Conservation (phyloP, 129 eudicot genomes). For the Flaveria robusta region DNA sequence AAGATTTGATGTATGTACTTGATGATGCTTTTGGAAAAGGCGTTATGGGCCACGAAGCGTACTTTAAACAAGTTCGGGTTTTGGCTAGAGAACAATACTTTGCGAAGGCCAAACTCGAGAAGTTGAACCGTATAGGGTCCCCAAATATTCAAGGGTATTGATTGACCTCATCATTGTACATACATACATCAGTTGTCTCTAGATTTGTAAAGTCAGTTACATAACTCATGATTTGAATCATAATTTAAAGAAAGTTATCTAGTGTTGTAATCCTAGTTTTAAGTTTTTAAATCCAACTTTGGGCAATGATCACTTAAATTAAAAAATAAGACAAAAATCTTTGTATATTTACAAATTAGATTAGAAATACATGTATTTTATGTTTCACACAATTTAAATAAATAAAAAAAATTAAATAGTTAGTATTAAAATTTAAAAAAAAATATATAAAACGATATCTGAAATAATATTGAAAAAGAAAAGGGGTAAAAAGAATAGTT, state of each 20-base stretch:
- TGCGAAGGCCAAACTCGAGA: conserved; percentile 40
- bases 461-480: too few species aligned
- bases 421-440: too few species aligned
- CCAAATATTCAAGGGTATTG: conserved; percentile 8
- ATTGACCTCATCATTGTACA: conserved; percentile 11
- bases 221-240: background rate
- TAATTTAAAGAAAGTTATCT: background rate
- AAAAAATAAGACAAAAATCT: too few species aligned
- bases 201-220: background rate
- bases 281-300: too few species aligned
- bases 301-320: too few species aligned
- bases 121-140: conserved; percentile 23
- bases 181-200: background rate
- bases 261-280: background rate
- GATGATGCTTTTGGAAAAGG: conserved; percentile 52
- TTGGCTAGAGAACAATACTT: conserved; percentile 68
- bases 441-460: too few species aligned
- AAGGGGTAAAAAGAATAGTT: too few species aligned
- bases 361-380: too few species aligned
- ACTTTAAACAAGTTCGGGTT: conserved; percentile 60
- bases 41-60: conserved; percentile 35
- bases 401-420: too few species aligned
- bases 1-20: conserved; percentile 58
- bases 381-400: too few species aligned
- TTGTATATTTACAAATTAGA: too few species aligned